These are phyloP conservation scores for Colletotrichum sp. DNA, from an alignment of 2,329 filamentous ascomycete species.

Conservation along the genomic window DNA sequence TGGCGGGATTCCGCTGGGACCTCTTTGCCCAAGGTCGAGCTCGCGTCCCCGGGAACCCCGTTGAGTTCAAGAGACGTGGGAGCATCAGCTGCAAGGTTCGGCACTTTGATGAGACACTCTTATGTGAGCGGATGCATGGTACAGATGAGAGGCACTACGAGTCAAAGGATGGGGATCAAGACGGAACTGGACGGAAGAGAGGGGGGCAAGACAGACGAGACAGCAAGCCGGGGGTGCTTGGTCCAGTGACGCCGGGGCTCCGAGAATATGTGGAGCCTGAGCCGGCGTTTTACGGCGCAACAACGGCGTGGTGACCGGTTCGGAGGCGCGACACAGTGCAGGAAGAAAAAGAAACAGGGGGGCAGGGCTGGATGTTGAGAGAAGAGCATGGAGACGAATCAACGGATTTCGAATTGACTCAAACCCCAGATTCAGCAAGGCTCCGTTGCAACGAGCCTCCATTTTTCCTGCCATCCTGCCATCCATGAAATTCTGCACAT, in stretches of 20 bases:
- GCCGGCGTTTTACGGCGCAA: not conserved
- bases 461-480: not conserved
- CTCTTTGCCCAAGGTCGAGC: not conserved
- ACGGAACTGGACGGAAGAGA: not conserved
- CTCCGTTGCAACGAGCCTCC: not conserved
- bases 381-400: not conserved
- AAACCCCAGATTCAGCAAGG: not conserved
- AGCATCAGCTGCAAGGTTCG: conserved; percentile 18
- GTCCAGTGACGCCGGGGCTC: not conserved
- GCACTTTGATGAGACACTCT: conserved; percentile 14
- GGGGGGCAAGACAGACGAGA: not conserved
- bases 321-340: not conserved
- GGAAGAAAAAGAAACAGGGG: not conserved
- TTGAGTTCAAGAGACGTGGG: not conserved
- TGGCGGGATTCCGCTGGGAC: not conserved
- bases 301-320: not conserved
- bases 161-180: not conserved
- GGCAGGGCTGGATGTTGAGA: not conserved
- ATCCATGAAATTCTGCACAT: not conserved
- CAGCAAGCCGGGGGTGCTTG: not conserved
- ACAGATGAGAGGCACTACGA: not conserved
- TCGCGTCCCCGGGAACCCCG: not conserved
- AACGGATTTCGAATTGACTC: not conserved
- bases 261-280: not conserved
- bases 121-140: not conserved